Base-by-base conservation (phyloP, 495 filamentous ascomycete genomes). In the Schizothecium vesticola region DNA sequence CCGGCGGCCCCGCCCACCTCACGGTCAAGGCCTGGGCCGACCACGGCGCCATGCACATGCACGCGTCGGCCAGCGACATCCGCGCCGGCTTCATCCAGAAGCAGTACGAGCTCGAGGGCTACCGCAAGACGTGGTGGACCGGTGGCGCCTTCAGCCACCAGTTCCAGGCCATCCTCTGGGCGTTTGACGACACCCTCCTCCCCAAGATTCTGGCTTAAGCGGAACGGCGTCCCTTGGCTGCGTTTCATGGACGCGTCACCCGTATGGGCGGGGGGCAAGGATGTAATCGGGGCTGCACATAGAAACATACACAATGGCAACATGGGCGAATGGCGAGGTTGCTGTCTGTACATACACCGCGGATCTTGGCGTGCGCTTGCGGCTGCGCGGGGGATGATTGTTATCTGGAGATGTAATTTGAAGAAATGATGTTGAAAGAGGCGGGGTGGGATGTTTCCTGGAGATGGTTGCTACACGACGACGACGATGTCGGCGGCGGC, bases 121-220 rank as follows among this genome's bases (percentile, higher is more conserved):
- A 78, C n/a, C 65, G 79, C 58, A 74, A 77, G 13, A 87, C 84
- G 12, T 88, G 72, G 65, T 88, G 81, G 66, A 87, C 85, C 0
- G 86, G 86, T 1, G 84, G 83, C 9, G 76, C 75, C 2, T 80
- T 70, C 26, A 61, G 69, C 21, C 70, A 68, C 22, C 78, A 84
- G 60, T 80, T 81, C 65, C 75, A 79, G 65, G 69, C 76, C 3
- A 68, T 77, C 29, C 56, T 83, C 22, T 82, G 81, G 80, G 66
- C 79, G 28, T 85, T 80, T 72, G 74, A 74, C 28, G 75, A 77
- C 59, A 51, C 68, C 11, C 28, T 79, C 33, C 29, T 79, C 59
- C 70, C 73, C 6, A 70, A 67, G 62, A 70, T 76, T 64, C 3
- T 75, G 21, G 67, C 63, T 36, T 63, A 29, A 13, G n/a, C 9